Conservation (phyloP, 345 rosid genomes). For the Kernera saxatilis region DNA sequence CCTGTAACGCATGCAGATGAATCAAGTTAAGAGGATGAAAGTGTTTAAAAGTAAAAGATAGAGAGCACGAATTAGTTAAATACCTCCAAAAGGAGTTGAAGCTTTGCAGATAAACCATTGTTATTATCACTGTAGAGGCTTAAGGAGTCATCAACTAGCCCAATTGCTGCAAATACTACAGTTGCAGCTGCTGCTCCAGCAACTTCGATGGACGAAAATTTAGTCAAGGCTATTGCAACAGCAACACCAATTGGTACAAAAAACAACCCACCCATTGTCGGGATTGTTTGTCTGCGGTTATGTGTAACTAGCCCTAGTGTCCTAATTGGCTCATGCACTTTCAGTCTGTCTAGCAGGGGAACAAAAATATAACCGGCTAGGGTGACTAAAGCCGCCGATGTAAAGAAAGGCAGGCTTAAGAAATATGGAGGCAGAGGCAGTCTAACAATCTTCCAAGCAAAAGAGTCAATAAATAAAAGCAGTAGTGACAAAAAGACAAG, state of each 20-base stretch:
- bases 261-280: constrained; percentile 87
- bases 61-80: neutral
- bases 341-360: constrained; percentile 59
- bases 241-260: constrained; percentile 69
- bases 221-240: constrained; percentile 53
- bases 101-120: constrained; percentile 49
- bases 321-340: constrained; percentile 40
- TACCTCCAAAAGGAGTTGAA: constrained; percentile 69
- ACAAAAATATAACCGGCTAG: constrained; percentile 66
- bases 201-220: constrained; percentile 63
- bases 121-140: constrained; percentile 35
- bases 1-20: constrained; percentile 38
- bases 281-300: constrained; percentile 50
- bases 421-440: constrained; percentile 67
- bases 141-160: constrained; percentile 60
- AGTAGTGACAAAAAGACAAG: constrained; percentile 48
- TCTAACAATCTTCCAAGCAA: constrained; percentile 91
- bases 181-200: constrained; percentile 64
- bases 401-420: constrained; percentile 64
- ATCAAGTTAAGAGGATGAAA: constrained; percentile 20
- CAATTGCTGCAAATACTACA: constrained; percentile 63
- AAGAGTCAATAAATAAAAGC: constrained; percentile 67
- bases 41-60: neutral
- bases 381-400: constrained; percentile 47
- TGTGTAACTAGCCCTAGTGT: constrained; percentile 38